Conservation (phyloP, 225 moss, liverwort and hornwort species). For the Anthoceros angustus region DNA sequence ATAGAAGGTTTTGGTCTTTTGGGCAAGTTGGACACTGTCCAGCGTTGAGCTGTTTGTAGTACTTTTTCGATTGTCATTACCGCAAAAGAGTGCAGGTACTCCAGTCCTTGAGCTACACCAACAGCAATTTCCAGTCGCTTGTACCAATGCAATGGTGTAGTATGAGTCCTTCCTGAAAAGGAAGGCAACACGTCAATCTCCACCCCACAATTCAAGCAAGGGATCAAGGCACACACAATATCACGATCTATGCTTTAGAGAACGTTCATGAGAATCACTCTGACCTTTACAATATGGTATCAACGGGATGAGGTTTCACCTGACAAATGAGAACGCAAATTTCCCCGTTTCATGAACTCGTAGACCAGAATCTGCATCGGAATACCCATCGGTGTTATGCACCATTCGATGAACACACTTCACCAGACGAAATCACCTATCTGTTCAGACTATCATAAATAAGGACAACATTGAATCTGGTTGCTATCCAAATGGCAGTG, state of each 20-base stretch:
- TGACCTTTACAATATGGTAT: not conserved
- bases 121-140: conserved; percentile 48
- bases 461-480: not conserved
- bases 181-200: not conserved
- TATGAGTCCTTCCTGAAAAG: conserved; percentile 11
- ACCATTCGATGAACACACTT: not conserved
- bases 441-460: not conserved
- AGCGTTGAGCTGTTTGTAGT: not conserved
- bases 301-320: conserved; percentile 18
- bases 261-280: not conserved
- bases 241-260: not conserved
- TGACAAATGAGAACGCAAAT: conserved; percentile 29
- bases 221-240: not conserved
- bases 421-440: not conserved
- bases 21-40: not conserved
- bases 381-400: not conserved
- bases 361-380: conserved; percentile 36
- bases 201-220: not conserved
- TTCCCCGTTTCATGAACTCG: conserved; percentile 39
- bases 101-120: conserved; percentile 43
- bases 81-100: conserved; percentile 52
- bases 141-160: conserved; percentile 35
- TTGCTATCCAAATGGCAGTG: too few species aligned
- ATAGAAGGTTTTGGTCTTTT: not conserved
- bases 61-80: conserved; percentile 10